Conservation (phyloP, 352 stramenopile genomes). For the Phytopythium delawarense region DNA sequence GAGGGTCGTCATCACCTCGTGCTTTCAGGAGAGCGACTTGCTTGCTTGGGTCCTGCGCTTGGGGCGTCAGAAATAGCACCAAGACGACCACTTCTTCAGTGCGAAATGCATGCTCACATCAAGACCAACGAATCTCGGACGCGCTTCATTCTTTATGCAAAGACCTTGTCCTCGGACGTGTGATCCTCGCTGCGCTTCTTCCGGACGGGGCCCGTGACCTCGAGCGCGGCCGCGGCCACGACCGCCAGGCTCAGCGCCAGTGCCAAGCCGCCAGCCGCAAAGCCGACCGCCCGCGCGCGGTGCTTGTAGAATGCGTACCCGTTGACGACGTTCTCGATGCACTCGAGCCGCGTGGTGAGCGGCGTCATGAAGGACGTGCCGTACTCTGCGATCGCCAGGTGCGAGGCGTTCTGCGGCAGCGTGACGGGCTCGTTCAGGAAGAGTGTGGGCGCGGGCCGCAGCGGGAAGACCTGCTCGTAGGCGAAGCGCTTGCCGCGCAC, state of each 20-base stretch:
- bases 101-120: too few species aligned
- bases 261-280: slow-evolving; percentile 20
- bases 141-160: not conserved
- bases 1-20: not conserved
- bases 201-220: not conserved
- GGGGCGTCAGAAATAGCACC: too few species aligned
- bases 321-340: slow-evolving; percentile 76
- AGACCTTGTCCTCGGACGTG: not conserved
- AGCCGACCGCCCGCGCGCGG: slow-evolving; percentile 21
- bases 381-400: slow-evolving; percentile 63
- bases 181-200: not conserved
- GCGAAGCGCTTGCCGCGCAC: slow-evolving; percentile 58
- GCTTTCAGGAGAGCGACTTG: too few species aligned
- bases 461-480: slow-evolving; percentile 63
- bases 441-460: slow-evolving; percentile 27
- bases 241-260: slow-evolving; percentile 14
- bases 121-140: too few species aligned
- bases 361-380: slow-evolving; percentile 65
- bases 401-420: slow-evolving; percentile 51
- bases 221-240: not conserved
- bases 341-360: slow-evolving; percentile 69
- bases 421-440: slow-evolving; percentile 58
- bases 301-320: slow-evolving; percentile 73
- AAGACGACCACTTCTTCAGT: too few species aligned
- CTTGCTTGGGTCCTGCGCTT: too few species aligned